phyloP scores from a whole-genome alignment of 2,329 filamentous ascomycete genomes.

The Periconia sp. region DNA sequence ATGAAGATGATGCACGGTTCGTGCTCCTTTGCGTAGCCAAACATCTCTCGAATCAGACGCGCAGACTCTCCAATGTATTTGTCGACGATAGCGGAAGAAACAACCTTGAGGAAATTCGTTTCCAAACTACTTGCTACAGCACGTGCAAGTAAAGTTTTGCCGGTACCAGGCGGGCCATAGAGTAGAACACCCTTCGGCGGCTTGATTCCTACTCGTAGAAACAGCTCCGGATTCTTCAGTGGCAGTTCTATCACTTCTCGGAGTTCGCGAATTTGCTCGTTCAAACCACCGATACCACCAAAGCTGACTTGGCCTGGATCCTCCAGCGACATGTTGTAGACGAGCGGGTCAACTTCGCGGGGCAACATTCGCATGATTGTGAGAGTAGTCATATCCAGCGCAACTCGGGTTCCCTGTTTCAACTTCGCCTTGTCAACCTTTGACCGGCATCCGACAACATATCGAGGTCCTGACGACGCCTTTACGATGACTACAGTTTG shows the following conservation, averaged over 20 bases:
- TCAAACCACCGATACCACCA: constrained; percentile 93
- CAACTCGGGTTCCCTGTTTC: constrained; percentile 97
- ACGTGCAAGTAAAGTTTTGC: constrained; percentile 91
- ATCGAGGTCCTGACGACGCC: constrained; percentile 93
- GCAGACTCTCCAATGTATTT: constrained; percentile 99
- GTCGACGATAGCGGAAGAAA: constrained; percentile 98
- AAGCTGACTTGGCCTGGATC: constrained; percentile 98
- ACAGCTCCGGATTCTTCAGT: constrained; percentile 97
- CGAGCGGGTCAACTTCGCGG: constrained; percentile 94
- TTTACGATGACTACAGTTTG: constrained; percentile 83
- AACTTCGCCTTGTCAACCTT: constrained; percentile 97
- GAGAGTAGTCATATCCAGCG: constrained; percentile 98
- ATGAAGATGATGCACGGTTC: constrained; percentile 99
- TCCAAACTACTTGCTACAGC: constrained; percentile 95
- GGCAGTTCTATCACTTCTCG: constrained; percentile 97
- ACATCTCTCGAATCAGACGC: constrained; percentile 97
- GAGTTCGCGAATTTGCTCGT: constrained; percentile 96
- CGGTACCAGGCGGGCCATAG: constrained; percentile 94
- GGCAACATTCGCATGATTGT: constrained; percentile 99
- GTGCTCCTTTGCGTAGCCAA: constrained; percentile 98
- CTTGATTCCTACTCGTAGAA: constrained; percentile 96
- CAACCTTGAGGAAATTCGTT: constrained; percentile 98
- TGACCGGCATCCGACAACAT: constrained; percentile 96
- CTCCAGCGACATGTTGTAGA: constrained; percentile 99
- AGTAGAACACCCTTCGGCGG: constrained; percentile 95